phyloP scores from a whole-genome alignment of 2,329 filamentous ascomycete genomes.

The Fusarium xyrophilum region DNA sequence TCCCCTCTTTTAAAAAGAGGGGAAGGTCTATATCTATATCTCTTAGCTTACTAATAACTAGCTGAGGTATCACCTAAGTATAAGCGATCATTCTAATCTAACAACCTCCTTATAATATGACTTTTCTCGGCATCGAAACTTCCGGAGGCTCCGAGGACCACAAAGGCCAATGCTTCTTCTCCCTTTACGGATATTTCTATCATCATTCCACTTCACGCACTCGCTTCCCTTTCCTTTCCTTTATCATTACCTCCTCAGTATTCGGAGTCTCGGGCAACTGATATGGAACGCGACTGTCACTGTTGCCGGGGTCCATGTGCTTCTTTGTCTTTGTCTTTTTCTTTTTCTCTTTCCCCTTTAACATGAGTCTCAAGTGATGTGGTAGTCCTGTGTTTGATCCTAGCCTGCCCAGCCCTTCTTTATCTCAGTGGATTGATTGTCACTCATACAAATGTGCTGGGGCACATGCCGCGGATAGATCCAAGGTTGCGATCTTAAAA shows the following conservation, averaged over 20 bases:
- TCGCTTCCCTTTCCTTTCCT: constrained; percentile 2
- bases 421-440: constrained; percentile 17
- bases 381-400: constrained; percentile 9
- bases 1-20: too few species aligned
- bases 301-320: background rate
- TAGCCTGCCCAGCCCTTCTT: background rate
- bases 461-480: constrained; percentile 31
- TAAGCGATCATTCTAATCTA: too few species aligned
- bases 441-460: constrained; percentile 7
- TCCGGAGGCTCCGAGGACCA: constrained; percentile 14
- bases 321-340: background rate
- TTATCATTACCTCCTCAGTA: background rate
- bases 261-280: background rate
- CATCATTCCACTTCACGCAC: constrained; percentile 3
- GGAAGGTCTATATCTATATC: too few species aligned
- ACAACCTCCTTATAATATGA: too few species aligned
- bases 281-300: background rate
- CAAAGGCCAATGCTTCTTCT: background rate
- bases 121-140: background rate
- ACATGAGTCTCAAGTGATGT: constrained; percentile 10
- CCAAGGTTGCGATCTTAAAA: constrained; percentile 11
- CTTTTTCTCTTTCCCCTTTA: background rate
- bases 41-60: too few species aligned
- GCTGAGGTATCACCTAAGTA: too few species aligned
- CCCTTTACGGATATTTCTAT: constrained; percentile 9